Evolutionary conservation across 495 filamentous ascomycete genomes (phyloP), one percentile per base, ranked within the genome.

Genomic region (Peziza echinospora): DNA sequence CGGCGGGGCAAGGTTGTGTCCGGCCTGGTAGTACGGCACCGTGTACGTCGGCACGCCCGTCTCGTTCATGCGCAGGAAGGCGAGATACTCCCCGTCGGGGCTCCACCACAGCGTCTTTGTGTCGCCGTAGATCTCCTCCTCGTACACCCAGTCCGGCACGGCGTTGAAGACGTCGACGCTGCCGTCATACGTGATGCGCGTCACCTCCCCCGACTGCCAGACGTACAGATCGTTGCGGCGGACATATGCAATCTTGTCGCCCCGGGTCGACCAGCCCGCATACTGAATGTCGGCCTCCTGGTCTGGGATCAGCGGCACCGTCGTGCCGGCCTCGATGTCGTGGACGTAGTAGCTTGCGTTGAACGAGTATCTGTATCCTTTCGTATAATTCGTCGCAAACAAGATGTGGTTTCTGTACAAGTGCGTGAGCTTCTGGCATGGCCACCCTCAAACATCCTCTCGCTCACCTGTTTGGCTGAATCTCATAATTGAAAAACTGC

Each of bases 121-220:
- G 48, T 58, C 60, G 22, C 65, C 61, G 41, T 72, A 67, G 26
- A 76, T 70, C 53, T 75, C 72, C 49, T 76, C 72, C 47, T 75
- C 72, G 51, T 76, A 75, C 5, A 76, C 72, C 72, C 72, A 76
- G 46, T 75, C 72, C 0, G 72, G 72, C 3, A 76, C 65, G 9
- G 65, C 72, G 39, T 76, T 71, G 53, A 76, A 75, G 34, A 67
- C 47, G 53, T 73, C 67, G 1, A 65, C 64, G 0, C 67, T 64
- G 21, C 71, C 72, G 54, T 75, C 64, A 8, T 60, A 52, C 11
- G 72, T 76, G 48, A 75, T 62, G 49, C 67, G 68, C 21, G 64
- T 63, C 7, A 68, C 54, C 7, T 54, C 54, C 23, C 67, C 67
- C 24, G 64, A 59, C 47, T 60, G 60, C 62, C 68, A 70, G 40